These are phyloP conservation scores for Elsinoe batatas DNA, from an alignment of 2,329 filamentous ascomycete genomes.

Conservation along the genomic window DNA sequence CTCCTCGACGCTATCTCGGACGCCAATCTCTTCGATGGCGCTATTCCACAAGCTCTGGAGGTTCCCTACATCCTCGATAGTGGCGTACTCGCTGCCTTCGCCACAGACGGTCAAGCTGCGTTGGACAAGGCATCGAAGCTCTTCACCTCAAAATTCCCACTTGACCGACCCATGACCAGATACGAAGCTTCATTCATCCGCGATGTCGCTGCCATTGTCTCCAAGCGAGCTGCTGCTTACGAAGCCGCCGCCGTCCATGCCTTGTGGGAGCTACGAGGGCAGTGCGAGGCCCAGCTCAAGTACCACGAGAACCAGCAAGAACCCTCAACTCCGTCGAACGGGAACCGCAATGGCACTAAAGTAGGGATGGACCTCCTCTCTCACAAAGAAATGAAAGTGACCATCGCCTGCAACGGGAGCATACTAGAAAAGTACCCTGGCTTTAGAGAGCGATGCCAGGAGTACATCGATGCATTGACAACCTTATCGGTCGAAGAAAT, in stretches of 20 bases:
- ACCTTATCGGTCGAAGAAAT: conserved; percentile 18
- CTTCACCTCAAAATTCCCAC: conserved; percentile 44
- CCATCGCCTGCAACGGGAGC: conserved; percentile 67
- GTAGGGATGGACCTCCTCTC: background rate
- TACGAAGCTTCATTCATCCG: conserved; percentile 48
- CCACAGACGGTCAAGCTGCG: conserved; percentile 35
- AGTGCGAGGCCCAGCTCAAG: background rate
- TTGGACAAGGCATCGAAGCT: conserved; percentile 33
- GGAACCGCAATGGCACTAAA: background rate
- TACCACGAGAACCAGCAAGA: background rate
- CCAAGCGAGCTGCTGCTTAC: conserved; percentile 50
- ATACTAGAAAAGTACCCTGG: conserved; percentile 69
- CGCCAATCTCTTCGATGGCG: conserved; percentile 47
- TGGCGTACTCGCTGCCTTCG: conserved; percentile 48
- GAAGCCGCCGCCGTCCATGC: conserved; percentile 55
- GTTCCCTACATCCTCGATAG: conserved; percentile 52
- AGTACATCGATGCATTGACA: conserved; percentile 50
- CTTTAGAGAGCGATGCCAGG: conserved; percentile 54
- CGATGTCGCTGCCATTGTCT: conserved; percentile 43
- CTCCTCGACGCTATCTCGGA: conserved; percentile 49
- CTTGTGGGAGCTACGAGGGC: conserved; percentile 44
- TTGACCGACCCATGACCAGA: conserved; percentile 29
- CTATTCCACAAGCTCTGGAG: conserved; percentile 42
- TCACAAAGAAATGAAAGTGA: conserved; percentile 16
- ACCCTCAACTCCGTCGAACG: background rate